phyloP scores from a whole-genome alignment of 805 yeast species.

The Suhomyces sp. region DNA sequence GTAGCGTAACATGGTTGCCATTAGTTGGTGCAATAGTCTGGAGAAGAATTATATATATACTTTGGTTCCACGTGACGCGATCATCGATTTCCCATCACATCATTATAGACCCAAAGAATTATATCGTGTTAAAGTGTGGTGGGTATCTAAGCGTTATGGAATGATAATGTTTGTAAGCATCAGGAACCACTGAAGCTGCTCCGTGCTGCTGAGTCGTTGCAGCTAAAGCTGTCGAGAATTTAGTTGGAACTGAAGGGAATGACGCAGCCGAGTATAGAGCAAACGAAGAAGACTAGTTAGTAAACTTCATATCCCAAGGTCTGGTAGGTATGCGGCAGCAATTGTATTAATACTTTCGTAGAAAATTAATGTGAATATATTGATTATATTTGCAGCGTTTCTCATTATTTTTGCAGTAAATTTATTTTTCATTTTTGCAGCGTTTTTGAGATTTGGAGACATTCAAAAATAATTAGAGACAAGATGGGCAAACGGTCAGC shows the following conservation, averaged over 20 bases:
- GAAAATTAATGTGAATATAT: background rate
- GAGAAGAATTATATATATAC: background rate
- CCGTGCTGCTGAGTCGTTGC: too few species aligned
- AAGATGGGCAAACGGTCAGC: slow-evolving; percentile 31
- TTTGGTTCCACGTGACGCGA: background rate
- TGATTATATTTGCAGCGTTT: background rate
- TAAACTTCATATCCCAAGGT: too few species aligned
- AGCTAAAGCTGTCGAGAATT: too few species aligned
- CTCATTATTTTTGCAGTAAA: background rate
- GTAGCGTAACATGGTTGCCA: background rate
- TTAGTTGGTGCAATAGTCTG: background rate
- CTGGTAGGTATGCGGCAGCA: background rate
- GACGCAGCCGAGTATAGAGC: too few species aligned
- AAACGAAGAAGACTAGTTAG: too few species aligned
- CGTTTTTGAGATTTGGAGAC: background rate
- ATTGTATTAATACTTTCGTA: too few species aligned
- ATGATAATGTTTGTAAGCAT: too few species aligned
- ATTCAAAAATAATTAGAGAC: background rate
- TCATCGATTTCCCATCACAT: background rate
- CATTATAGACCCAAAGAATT: background rate
- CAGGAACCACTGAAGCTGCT: too few species aligned
- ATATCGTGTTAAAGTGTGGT: too few species aligned
- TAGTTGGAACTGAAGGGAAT: too few species aligned
- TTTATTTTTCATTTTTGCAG: background rate
- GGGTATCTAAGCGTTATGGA: too few species aligned